Evolutionary conservation across 345 rosid species (phyloP).

Genomic region (Microcos paniculata): DNA sequence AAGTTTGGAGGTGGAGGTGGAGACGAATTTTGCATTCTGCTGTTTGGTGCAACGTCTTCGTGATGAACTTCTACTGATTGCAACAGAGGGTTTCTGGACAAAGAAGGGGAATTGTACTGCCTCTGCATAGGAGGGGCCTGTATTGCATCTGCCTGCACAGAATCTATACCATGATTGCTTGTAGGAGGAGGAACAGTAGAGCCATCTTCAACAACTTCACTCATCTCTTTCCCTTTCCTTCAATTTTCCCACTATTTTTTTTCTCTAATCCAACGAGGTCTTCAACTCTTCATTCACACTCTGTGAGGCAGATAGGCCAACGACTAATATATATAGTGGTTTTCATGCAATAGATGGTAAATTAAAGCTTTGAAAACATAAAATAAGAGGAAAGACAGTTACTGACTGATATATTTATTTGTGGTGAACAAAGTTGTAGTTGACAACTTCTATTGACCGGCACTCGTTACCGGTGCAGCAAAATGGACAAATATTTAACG

Average conservation of each 20-base stretch:
- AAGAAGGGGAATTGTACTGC: conserved; percentile 4
- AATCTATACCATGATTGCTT: not conserved
- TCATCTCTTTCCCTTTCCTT: not conserved
- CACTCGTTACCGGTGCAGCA: not conserved
- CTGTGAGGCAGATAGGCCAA: not conserved
- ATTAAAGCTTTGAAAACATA: not conserved
- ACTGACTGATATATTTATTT: not conserved
- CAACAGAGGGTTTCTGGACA: not conserved
- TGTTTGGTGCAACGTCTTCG: not conserved
- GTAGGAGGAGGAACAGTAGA: not conserved
- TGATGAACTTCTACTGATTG: not conserved
- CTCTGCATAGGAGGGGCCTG: not conserved
- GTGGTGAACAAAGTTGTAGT: not conserved
- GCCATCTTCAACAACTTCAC: not conserved
- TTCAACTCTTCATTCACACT: not conserved
- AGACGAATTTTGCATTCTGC: not conserved
- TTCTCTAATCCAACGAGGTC: not conserved
- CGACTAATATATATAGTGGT: too few species aligned
- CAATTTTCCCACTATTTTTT: not conserved
- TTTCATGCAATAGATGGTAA: too few species aligned
- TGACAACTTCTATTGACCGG: not conserved
- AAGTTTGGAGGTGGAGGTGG: conserved; percentile 36
- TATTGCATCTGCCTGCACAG: not conserved
- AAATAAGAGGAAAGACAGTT: not conserved
- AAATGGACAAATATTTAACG: not conserved